Base-by-base conservation (phyloP, 75 land plant species). In the Selaginella moellendorffii region DNA sequence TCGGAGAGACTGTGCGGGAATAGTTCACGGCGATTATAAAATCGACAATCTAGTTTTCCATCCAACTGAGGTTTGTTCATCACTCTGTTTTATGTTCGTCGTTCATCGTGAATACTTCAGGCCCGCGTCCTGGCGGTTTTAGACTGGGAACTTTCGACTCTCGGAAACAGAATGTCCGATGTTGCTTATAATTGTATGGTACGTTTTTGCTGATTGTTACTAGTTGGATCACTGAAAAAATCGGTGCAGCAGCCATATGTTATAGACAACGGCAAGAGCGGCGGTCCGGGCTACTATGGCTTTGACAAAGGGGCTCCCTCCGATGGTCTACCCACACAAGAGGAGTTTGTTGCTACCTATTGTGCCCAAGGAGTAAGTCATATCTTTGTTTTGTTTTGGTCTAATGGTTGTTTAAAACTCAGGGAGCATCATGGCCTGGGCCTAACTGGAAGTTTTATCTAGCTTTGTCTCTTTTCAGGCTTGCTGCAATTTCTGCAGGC, bases 81-180 rank as follows among this genome's bases (percentile, higher is more conserved):
- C 10, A 36, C n/a, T 36, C 10, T 36, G 46, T 36, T 5, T 5
- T 36, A 36, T 36, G 46, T 36, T 5, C 46, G 46, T 36, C 46
- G n/a, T 36, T 5, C 14, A 36, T 36, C 14, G 46, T 36, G 46
- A 36, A 14, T 36, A 14, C 5, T 36, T 5, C 87, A 95, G 99
- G 85, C 83, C 68, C 77, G 78, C 46, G 99, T 95, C 0, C 80
- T 95, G 72, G 96, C 88, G 27, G 78, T 95, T 65, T 79, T 89
- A 42, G 99, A 95, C 63, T 95, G 99, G 99, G 96, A 95, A 67
- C 63, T 95, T 28, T 95, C 99, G 27, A 95, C 99, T 8, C 67
- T 89, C 42, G 99, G 99, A 46, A 86, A 95, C 54, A 90, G 84
- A 56, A 95, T 95, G 99, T 83, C 83, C 58, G 99, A 95, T 78